phyloP scores from a whole-genome alignment of 768 basidiomycete species.

The Tulasnella sp. region DNA sequence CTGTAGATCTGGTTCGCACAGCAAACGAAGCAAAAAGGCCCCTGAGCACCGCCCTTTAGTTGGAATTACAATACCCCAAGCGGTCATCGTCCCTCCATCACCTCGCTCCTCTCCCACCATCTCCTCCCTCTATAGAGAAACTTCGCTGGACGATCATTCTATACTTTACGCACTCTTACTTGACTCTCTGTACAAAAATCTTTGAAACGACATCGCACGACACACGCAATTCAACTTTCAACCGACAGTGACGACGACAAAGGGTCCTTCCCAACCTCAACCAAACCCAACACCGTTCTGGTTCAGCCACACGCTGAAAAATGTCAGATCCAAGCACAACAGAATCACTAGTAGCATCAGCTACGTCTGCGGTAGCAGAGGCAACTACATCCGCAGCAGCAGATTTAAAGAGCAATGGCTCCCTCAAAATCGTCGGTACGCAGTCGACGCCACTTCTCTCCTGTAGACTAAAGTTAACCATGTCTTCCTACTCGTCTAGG shows the following conservation, averaged over 20 bases:
- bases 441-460: neutral
- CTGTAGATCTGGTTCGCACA: neutral
- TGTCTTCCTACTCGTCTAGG: slow-evolving; percentile 32
- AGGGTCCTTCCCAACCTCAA: neutral
- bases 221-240: neutral
- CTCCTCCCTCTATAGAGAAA: neutral
- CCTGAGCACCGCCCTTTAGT: neutral
- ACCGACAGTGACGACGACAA: neutral
- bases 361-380: slow-evolving; percentile 20
- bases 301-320: slow-evolving; percentile 31
- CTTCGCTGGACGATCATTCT: neutral
- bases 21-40: neutral
- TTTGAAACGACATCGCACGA: neutral
- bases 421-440: slow-evolving; percentile 23
- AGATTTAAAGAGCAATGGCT: slow-evolving; percentile 1
- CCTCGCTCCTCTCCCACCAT: neutral
- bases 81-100: neutral
- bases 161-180: neutral
- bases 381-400: slow-evolving; percentile 20
- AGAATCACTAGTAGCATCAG: slow-evolving; percentile 13
- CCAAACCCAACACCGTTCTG: neutral
- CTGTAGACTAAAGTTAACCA: neutral
- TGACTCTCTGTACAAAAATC: neutral
- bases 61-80: neutral
- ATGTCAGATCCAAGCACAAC: slow-evolving; percentile 27